phyloP scores from a whole-genome alignment of 495 filamentous ascomycete genomes.

The Clohesyomyces aquaticus region DNA sequence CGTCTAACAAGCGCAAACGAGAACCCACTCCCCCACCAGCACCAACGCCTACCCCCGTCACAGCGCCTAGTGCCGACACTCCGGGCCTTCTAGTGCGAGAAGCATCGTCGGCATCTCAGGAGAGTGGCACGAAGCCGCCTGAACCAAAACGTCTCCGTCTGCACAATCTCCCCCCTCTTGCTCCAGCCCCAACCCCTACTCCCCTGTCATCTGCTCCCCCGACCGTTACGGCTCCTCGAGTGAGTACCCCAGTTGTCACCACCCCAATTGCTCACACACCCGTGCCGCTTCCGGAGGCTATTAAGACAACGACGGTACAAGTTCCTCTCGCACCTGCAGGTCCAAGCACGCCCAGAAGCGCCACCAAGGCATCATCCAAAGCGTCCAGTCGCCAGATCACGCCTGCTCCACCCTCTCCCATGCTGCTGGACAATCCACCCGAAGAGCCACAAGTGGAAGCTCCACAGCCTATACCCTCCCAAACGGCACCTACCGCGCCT shows the following conservation, averaged over 20 bases:
- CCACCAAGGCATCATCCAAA: constrained; percentile 15
- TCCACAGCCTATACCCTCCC: too few species aligned
- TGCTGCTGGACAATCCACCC: constrained; percentile 13
- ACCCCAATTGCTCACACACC: constrained; percentile 9
- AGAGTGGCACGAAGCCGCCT: constrained; percentile 30
- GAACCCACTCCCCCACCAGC: constrained; percentile 30
- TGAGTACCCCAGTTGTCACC: not conserved
- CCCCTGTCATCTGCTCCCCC: constrained; percentile 33
- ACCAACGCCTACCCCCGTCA: constrained; percentile 1
- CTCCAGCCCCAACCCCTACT: constrained; percentile 33
- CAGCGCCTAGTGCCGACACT: too few species aligned
- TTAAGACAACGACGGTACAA: constrained; percentile 40
- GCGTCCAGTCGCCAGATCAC: constrained; percentile 26
- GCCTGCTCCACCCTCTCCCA: constrained; percentile 32
- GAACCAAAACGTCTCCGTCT: constrained; percentile 31
- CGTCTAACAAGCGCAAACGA: constrained; percentile 46
- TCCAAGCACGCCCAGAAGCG: constrained; percentile 29
- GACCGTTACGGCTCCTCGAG: constrained; percentile 22
- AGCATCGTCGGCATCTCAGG: constrained; percentile 28
- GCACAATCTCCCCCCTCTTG: constrained; percentile 17
- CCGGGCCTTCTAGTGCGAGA: too few species aligned
- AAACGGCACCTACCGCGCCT: not conserved
- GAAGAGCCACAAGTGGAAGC: too few species aligned
- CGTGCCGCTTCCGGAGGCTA: constrained; percentile 26
- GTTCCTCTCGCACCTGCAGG: constrained; percentile 44